Evolutionary conservation across 306 rosid species (phyloP).

Genomic region (Styphnolobium japonicum): DNA sequence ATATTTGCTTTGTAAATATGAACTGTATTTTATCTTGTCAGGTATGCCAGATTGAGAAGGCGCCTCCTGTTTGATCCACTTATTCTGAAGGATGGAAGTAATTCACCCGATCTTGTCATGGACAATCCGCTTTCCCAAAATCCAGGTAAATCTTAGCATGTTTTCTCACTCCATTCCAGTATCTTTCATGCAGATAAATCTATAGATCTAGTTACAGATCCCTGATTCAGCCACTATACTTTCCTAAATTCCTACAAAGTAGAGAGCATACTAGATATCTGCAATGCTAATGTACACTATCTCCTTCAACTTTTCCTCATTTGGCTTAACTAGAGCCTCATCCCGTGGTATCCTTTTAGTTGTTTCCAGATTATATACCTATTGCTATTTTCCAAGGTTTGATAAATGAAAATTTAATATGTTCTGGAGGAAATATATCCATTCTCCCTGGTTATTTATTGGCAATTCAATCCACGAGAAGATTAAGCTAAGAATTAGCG

Average conservation of each 20-base stretch:
- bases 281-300: background rate
- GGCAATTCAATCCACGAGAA: background rate
- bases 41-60: slow-evolving; percentile 91
- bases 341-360: background rate
- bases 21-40: slow-evolving; percentile 28
- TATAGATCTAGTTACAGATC: background rate
- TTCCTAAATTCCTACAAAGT: background rate
- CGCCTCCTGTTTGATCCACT: slow-evolving; percentile 87
- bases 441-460: background rate
- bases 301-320: background rate
- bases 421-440: background rate
- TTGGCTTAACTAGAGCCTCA: background rate
- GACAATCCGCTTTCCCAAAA: slow-evolving; percentile 96
- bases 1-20: background rate
- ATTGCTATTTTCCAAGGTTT: background rate
- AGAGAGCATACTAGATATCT: slow-evolving; percentile 1
- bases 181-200: background rate
- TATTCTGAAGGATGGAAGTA: slow-evolving; percentile 63
- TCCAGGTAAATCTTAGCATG: slow-evolving; percentile 61
- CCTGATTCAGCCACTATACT: background rate
- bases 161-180: background rate
- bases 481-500: background rate
- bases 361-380: background rate
- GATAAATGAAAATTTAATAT: background rate
- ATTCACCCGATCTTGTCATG: slow-evolving; percentile 59